phyloP scores from a whole-genome alignment of 2,329 filamentous ascomycete genomes.

The Aureobasidium mangrovei region DNA sequence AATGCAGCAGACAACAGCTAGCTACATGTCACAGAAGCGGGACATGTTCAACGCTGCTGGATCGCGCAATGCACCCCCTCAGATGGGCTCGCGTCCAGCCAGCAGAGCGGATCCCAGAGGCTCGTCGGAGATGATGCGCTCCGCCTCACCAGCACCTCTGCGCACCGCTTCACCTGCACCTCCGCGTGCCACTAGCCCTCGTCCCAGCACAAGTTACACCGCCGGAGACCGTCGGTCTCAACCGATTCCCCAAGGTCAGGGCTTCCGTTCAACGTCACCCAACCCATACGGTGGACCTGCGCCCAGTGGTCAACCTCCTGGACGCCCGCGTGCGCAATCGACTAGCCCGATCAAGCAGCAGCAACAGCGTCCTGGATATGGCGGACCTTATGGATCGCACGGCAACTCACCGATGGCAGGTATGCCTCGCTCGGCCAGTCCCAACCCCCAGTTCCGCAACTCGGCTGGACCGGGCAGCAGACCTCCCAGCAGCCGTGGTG shows the following conservation, averaged over 20 bases:
- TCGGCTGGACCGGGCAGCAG: constrained; percentile 23
- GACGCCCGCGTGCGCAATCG: constrained; percentile 31
- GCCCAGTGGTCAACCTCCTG: constrained; percentile 13
- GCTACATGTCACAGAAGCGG: constrained; percentile 74
- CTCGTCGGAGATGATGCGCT: constrained; percentile 36
- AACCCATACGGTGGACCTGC: constrained; percentile 49
- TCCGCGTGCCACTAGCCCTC: constrained; percentile 5
- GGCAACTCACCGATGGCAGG: constrained; percentile 29
- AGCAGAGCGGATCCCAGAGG: constrained; percentile 43
- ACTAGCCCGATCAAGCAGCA: constrained; percentile 34
- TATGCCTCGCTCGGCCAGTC: constrained; percentile 32
- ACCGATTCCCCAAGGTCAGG: constrained; percentile 27
- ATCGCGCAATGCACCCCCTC: constrained; percentile 23
- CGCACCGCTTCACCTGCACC: constrained; percentile 43
- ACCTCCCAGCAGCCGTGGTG: constrained; percentile 35
- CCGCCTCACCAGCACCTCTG: constrained; percentile 59
- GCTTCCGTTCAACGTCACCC: constrained; percentile 48
- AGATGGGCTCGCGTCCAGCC: constrained; percentile 42
- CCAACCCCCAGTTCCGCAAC: constrained; percentile 24
- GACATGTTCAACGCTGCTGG: constrained; percentile 55
- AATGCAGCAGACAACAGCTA: constrained; percentile 91
- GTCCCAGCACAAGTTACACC: constrained; percentile 1
- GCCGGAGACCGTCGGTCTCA: constrained; percentile 20
- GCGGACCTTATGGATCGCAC: constrained; percentile 27
- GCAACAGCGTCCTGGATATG: constrained; percentile 23